Evolutionary conservation across 2,329 filamentous ascomycete species (phyloP), one percentile per base, ranked within the genome.

Genomic region (Ophiocordyceps camponoti-floridani): DNA sequence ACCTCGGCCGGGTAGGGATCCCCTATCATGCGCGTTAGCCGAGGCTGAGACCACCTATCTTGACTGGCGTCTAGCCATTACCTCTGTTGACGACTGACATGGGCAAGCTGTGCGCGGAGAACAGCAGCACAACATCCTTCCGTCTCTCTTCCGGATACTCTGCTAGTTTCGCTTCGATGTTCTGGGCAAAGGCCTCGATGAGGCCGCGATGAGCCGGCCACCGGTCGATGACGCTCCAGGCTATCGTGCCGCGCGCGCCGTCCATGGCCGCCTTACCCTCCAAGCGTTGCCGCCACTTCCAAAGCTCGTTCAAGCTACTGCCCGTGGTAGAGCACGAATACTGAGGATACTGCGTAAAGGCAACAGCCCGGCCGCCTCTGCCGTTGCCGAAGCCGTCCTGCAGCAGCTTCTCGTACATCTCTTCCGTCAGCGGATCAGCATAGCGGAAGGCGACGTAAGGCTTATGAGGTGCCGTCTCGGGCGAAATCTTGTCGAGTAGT

Each of bases 241-340:
- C 73, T 51, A 98, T 94, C 2, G 79, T 69, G 12, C 88, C 88
- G 35, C 75, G 67, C 9, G 52, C 50, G 19, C 68, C 67, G 38
- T 66, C 67, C 40, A 68, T 65, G 3, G 64, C 71, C 40, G 72
- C 68, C 61, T 85, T 87, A 37, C 84, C 85, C 62, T 96, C 88
- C 44, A 98, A 66, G 49, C 86, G 72, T 56, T 86, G 83, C 50
- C 88, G 75, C 87, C 88, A 95, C 65, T 93, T 95, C 91, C 91
- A 98, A 33, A 98, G 66, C 65, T 98, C 91, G 56, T 98, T 98
- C 46, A 98, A 66, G 49, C 86, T 94, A 62, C 86, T 94, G 19
- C 91, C 91, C 0, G 91, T 98, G 1, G 91, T 98, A 18, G 87
- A 94, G 66, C 93, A 98, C 18, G 86, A 94, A 64, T 98, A 98